Conservation (phyloP, 352 stramenopile genomes). For the Pythium aristosporum region DNA sequence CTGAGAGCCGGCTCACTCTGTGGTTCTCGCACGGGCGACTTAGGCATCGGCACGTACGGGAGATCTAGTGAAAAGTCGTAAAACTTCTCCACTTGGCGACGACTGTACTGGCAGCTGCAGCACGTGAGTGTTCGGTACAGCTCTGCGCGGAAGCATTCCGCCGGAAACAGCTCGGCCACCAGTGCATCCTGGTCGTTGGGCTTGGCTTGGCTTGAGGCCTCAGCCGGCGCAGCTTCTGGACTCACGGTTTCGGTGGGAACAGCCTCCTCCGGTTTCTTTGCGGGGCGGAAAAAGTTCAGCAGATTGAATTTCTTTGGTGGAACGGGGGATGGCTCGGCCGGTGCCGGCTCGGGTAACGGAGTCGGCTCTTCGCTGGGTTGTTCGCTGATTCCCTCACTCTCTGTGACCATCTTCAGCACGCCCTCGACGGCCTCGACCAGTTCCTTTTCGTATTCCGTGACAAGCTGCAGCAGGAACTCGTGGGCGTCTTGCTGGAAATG, state of each 20-base stretch:
- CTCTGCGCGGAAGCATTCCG: conserved; percentile 77
- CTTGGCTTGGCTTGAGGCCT: neutral
- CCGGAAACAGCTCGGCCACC: conserved; percentile 55
- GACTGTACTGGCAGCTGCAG: conserved; percentile 70
- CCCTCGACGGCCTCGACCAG: conserved; percentile 49
- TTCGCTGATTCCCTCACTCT: conserved; percentile 12
- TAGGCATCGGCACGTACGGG: conserved; percentile 27
- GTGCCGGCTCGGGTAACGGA: neutral
- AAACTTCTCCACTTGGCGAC: conserved; percentile 78
- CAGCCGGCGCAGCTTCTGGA: neutral
- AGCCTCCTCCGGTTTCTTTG: conserved; percentile 24
- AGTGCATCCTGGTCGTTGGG: conserved; percentile 36
- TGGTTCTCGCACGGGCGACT: neutral
- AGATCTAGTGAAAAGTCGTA: conserved; percentile 88
- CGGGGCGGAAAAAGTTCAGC: conserved; percentile 55
- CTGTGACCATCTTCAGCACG: conserved; percentile 15
- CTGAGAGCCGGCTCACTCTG: conserved; percentile 13
- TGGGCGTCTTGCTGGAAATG: conserved; percentile 86
- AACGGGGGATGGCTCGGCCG: conserved; percentile 1
- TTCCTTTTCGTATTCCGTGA: conserved; percentile 87
- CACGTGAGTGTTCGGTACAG: conserved; percentile 80
- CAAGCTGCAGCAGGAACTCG: conserved; percentile 82
- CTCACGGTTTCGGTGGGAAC: neutral
- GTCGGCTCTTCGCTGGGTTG: conserved; percentile 9
- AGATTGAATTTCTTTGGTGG: conserved; percentile 49